Percentiles rank a stretch among this genome's conserved stretches.
phyloP scores from a whole-genome alignment of 495 filamentous ascomycete species.

The Neurospora cerealis region DNA sequence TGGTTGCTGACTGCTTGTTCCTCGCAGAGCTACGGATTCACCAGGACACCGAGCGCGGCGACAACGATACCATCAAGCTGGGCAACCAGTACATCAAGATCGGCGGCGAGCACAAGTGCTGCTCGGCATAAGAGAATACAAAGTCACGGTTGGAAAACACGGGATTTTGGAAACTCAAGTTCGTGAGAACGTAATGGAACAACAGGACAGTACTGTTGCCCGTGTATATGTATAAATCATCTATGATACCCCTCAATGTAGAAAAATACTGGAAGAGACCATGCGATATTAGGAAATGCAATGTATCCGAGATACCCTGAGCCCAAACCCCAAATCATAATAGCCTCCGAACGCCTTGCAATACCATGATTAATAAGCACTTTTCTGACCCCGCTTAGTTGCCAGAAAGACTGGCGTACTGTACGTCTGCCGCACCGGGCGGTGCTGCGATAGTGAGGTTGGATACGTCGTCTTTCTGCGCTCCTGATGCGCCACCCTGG shows the following conservation, averaged over 20 bases:
- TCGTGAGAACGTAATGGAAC: not conserved
- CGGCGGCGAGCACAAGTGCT: conserved; percentile 35
- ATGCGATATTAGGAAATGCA: conserved; percentile 9
- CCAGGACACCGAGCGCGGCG: conserved; percentile 78
- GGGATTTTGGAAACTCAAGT: not conserved
- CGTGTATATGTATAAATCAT: conserved; percentile 16
- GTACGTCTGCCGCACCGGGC: conserved; percentile 68
- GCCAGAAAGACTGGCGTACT: conserved; percentile 78
- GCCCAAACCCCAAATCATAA: conserved; percentile 23
- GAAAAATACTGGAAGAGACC: conserved; percentile 3
- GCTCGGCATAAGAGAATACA: conserved; percentile 21
- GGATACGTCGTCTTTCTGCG: conserved; percentile 34
- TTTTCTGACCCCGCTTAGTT: conserved; percentile 39
- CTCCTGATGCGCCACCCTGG: conserved; percentile 6
- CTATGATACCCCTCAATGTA: conserved; percentile 26
- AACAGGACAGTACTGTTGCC: conserved; percentile 11
- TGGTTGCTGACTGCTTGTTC: not conserved
- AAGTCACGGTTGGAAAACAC: not conserved
- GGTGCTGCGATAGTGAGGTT: conserved; percentile 59
- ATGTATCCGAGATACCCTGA: conserved; percentile 6
- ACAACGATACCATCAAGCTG: conserved; percentile 78
- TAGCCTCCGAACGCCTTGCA: conserved; percentile 31
- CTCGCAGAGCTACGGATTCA: conserved; percentile 72
- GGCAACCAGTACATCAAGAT: conserved; percentile 32
- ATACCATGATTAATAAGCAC: conserved; percentile 29